Percentiles rank a stretch among this genome's conserved stretches.
Evolutionary conservation across 2,329 filamentous ascomycete genomes (phyloP).

Genomic region (Zasmidium citrigriseum): DNA sequence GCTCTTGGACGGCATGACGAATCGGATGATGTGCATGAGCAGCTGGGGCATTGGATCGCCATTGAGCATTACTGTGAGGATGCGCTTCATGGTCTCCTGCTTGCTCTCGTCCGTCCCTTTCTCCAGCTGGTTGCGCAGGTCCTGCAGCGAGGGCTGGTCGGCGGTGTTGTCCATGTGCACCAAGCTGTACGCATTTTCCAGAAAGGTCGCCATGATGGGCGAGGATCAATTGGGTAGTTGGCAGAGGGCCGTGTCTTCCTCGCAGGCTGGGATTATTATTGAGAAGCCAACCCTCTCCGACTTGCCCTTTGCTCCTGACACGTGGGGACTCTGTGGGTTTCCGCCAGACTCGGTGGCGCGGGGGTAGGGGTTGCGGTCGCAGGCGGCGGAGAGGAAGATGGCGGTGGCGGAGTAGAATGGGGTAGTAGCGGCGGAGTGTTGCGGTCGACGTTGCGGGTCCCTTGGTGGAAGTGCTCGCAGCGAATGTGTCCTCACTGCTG

Average conservation of each 20-base stretch:
- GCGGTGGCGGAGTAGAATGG: neutral
- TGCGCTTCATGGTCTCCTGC: constrained; percentile 73
- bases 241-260: constrained; percentile 28
- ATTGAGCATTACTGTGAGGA: constrained; percentile 96
- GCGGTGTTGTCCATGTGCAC: constrained; percentile 97
- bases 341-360: neutral
- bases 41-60: constrained; percentile 93
- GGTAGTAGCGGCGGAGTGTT: neutral
- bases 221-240: neutral
- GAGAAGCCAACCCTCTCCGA: constrained; percentile 29
- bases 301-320: constrained; percentile 13
- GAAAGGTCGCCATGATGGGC: constrained; percentile 83
- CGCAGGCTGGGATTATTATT: constrained; percentile 22
- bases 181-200: constrained; percentile 93
- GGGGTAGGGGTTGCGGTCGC: neutral
- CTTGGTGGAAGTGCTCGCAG: too few species aligned
- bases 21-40: constrained; percentile 99
- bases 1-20: constrained; percentile 98
- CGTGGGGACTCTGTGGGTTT: constrained; percentile 3
- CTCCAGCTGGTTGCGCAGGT: constrained; percentile 69
- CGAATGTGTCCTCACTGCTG: neutral
- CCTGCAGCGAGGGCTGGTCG: constrained; percentile 85
- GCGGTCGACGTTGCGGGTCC: neutral
- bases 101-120: constrained; percentile 43
- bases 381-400: neutral